A percentile compares a stretch with the other conserved stretches of the same genome.
Conservation (phyloP, 208 protist species). For the Trypanosoma conorhini region DNA sequence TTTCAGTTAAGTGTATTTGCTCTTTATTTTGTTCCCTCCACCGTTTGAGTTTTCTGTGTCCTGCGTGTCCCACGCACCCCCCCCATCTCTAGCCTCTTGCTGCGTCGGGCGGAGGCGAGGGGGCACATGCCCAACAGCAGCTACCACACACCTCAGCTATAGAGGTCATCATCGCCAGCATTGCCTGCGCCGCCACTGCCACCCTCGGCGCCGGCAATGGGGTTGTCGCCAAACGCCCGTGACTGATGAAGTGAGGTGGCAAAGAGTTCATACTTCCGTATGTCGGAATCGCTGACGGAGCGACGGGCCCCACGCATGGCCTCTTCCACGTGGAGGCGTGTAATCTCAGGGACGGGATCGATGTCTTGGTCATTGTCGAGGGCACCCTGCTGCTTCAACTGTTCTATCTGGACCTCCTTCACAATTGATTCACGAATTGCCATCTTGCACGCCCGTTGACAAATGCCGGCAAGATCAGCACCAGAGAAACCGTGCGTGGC, state of each 20-base stretch:
- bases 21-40: too few species aligned
- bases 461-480: constrained; percentile 97
- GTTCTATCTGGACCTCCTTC: constrained; percentile 85
- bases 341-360: constrained; percentile 91
- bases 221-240: constrained; percentile 55
- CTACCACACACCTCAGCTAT: constrained; percentile 17
- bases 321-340: constrained; percentile 90
- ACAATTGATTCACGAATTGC: constrained; percentile 93
- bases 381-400: constrained; percentile 53
- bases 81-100: not conserved
- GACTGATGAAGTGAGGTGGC: constrained; percentile 80
- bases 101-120: too few species aligned
- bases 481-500: constrained; percentile 99
- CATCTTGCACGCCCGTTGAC: constrained; percentile 92
- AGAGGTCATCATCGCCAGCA: constrained; percentile 32
- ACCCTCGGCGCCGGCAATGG: constrained; percentile 17
- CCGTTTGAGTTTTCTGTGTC: too few species aligned
- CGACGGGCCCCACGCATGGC: constrained; percentile 88
- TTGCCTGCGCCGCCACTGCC: constrained; percentile 12
- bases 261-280: constrained; percentile 94
- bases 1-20: too few species aligned
- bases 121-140: not conserved
- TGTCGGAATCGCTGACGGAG: constrained; percentile 93
- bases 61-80: not conserved
- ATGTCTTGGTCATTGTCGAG: constrained; percentile 74